Evolutionary conservation across 495 filamentous ascomycete genomes (phyloP).

Genomic region (Neurospora sp.): DNA sequence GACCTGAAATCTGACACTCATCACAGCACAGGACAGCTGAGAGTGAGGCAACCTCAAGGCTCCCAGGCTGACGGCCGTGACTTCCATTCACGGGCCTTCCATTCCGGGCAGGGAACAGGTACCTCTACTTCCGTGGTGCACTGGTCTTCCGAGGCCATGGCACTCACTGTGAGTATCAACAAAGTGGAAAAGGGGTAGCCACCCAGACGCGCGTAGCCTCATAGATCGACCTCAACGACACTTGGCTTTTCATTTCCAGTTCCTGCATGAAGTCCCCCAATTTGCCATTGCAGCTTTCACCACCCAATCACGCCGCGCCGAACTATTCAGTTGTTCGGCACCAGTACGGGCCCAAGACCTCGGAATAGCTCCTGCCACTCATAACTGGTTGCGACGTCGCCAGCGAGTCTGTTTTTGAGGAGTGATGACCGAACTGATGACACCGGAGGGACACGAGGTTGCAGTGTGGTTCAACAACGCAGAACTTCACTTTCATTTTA

Average conservation of each 20-base stretch:
- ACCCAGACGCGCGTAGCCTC: conserved; percentile 4
- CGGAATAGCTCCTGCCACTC: not conserved
- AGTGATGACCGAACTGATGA: not conserved
- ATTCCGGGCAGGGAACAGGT: not conserved
- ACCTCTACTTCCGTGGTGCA: not conserved
- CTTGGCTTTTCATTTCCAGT: conserved; percentile 20
- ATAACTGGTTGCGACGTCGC: not conserved
- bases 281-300: conserved; percentile 4
- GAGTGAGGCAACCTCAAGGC: not conserved
- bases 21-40: not conserved
- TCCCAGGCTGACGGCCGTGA: not conserved
- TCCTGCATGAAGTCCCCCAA: conserved; percentile 20
- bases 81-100: not conserved
- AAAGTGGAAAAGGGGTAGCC: conserved; percentile 14
- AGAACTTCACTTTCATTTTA: not conserved
- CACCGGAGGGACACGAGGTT: not conserved
- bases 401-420: not conserved
- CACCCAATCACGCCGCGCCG: conserved; percentile 11
- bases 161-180: not conserved
- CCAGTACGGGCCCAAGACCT: conserved; percentile 3
- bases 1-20: not conserved
- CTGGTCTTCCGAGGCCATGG: not conserved
- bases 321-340: not conserved
- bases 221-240: not conserved
- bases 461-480: not conserved